These are phyloP conservation scores for Xylaria polymorpha DNA, from an alignment of 2,329 filamentous ascomycete genomes.

Conservation along the genomic window DNA sequence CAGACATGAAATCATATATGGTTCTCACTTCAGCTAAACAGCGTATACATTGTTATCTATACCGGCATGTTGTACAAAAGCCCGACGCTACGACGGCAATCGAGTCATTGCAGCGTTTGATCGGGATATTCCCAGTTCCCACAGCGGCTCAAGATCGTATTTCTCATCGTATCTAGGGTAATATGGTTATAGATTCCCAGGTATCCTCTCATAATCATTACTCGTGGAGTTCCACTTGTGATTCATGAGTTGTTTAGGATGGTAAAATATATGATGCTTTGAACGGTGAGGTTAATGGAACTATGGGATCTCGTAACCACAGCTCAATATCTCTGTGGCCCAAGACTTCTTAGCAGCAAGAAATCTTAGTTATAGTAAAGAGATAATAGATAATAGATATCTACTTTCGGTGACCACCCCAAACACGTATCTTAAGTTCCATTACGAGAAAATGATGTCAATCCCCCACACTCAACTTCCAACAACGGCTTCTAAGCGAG, in stretches of 20 bases:
- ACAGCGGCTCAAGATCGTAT: background rate
- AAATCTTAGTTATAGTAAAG: background rate
- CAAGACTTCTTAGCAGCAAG: background rate
- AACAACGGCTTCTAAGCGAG: background rate
- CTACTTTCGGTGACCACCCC: background rate
- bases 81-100: background rate
- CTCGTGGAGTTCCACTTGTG: too few species aligned
- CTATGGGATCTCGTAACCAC: background rate
- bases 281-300: background rate
- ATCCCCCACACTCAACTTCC: background rate
- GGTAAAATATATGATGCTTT: background rate
- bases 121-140: background rate
- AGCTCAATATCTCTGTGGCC: background rate
- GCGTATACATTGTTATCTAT: background rate
- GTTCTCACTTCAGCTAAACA: background rate
- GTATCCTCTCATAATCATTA: too few species aligned
- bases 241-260: background rate
- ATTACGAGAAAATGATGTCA: background rate
- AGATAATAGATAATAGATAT: background rate
- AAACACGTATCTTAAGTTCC: background rate
- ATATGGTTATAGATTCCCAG: too few species aligned
- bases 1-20: background rate
- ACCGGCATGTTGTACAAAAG: background rate
- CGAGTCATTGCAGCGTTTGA: background rate
- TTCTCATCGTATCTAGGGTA: background rate